Percentiles rank a stretch among this genome's conserved stretches.
phyloP scores from a whole-genome alignment of 2,329 filamentous ascomycete genomes.

The Amauroascus verrucosus region DNA sequence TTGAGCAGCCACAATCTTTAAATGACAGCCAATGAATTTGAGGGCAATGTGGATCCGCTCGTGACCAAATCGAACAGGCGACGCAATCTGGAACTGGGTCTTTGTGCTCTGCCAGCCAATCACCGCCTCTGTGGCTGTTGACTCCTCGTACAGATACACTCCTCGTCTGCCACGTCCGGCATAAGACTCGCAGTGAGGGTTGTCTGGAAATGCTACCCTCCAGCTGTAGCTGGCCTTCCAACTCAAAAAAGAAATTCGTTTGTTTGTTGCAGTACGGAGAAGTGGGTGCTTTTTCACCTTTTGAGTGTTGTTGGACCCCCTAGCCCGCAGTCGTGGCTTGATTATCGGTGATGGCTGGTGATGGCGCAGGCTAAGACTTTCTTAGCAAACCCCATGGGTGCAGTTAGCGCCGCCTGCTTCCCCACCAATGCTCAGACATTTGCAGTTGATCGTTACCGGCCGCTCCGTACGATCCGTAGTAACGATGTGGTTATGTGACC shows the following conservation, averaged over 20 bases:
- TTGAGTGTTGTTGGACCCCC: too few species aligned
- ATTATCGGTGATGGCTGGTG: background rate
- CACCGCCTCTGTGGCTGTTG: background rate
- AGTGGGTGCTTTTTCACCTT: too few species aligned
- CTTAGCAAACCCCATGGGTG: background rate
- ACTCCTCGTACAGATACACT: background rate
- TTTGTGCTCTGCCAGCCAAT: background rate
- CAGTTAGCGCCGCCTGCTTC: background rate
- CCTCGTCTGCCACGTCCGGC: too few species aligned
- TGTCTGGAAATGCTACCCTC: too few species aligned
- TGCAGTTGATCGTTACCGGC: background rate
- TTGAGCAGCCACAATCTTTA: constrained; percentile 2
- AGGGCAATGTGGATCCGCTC: background rate
- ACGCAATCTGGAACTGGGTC: background rate
- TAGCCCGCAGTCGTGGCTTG: background rate
- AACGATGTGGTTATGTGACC: too few species aligned
- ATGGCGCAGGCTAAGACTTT: background rate
- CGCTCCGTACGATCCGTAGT: background rate
- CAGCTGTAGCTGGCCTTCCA: too few species aligned
- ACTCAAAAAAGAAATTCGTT: too few species aligned
- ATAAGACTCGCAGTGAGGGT: too few species aligned
- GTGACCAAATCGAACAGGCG: background rate
- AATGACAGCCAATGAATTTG: constrained; percentile 3
- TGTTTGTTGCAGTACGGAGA: too few species aligned
- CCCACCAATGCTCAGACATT: background rate